Percentiles rank a stretch among this genome's conserved stretches.
phyloP scores from a whole-genome alignment of 306 rosid genomes.

The Trichosanthes cucumerina region DNA sequence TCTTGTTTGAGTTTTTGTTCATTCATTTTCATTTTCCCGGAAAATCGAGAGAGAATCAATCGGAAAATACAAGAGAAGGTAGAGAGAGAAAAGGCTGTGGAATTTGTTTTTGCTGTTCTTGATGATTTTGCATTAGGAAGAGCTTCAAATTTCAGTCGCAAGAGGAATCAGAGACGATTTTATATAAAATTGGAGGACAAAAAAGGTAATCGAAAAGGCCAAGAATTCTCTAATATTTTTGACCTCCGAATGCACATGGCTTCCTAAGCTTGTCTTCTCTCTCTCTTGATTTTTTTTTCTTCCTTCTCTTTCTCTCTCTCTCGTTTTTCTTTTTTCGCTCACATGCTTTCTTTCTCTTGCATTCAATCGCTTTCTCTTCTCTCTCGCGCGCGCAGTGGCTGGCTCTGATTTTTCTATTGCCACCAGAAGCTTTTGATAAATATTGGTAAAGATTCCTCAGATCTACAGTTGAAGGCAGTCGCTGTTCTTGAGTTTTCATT shows the following conservation, averaged over 20 bases:
- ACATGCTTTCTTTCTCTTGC: constrained; percentile 19
- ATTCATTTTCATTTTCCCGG: background rate
- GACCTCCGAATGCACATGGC: constrained; percentile 94
- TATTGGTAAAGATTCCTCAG: constrained; percentile 61
- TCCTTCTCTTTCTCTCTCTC: background rate
- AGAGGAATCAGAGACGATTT: constrained; percentile 3
- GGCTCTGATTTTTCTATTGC: constrained; percentile 20
- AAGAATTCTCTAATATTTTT: constrained; percentile 53
- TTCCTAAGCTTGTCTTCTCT: constrained; percentile 65
- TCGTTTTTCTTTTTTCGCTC: constrained; percentile 28
- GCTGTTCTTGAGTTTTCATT: constrained; percentile 27
- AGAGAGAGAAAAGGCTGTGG: constrained; percentile 1
- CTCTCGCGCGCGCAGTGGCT: constrained; percentile 14
- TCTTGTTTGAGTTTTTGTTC: background rate
- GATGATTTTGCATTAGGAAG: constrained; percentile 8
- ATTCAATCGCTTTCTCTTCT: constrained; percentile 10
- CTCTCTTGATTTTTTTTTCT: constrained; percentile 17
- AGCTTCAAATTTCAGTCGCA: background rate
- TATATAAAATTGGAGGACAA: constrained; percentile 1
- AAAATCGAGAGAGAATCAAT: background rate
- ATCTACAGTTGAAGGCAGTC: constrained; percentile 45
- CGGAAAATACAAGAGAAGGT: background rate
- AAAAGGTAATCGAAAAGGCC: constrained; percentile 16
- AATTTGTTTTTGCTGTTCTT: constrained; percentile 9
- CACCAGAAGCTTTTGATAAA: constrained; percentile 57